Percentiles rank a stretch among this genome's conserved stretches.
Evolutionary conservation across 441 rosid species (phyloP).

Genomic region (Euphorbia corollata): DNA sequence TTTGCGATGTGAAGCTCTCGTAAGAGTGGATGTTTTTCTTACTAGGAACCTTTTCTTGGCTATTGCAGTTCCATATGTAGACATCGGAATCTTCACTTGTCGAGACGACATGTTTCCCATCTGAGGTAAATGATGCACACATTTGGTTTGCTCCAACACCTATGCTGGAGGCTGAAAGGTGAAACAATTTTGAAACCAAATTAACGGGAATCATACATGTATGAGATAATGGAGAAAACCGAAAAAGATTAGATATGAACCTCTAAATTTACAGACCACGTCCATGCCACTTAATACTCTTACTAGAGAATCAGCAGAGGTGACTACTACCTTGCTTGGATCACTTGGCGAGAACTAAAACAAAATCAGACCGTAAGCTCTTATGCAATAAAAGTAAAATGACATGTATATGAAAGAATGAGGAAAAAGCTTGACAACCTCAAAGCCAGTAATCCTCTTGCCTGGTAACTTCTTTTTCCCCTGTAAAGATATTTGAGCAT

Average conservation of each 20-base stretch:
- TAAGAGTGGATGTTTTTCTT: slow-evolving; percentile 43
- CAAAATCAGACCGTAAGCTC: slow-evolving; percentile 17
- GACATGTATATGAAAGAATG: slow-evolving; percentile 12
- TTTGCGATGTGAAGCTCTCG: slow-evolving; percentile 56
- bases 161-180: slow-evolving; percentile 34
- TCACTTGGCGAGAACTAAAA: slow-evolving; percentile 66
- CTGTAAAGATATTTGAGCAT: slow-evolving; percentile 55
- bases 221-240: background rate
- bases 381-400: slow-evolving; percentile 1
- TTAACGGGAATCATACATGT: background rate
- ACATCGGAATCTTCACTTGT: slow-evolving; percentile 69
- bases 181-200: background rate
- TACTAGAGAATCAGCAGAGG: slow-evolving; percentile 83
- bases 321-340: slow-evolving; percentile 70
- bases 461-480: slow-evolving; percentile 68
- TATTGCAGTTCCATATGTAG: slow-evolving; percentile 60
- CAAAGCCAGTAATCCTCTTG: slow-evolving; percentile 74
- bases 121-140: slow-evolving; percentile 61
- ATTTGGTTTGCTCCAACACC: slow-evolving; percentile 56
- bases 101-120: slow-evolving; percentile 74
- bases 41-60: slow-evolving; percentile 28
- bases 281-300: slow-evolving; percentile 61
- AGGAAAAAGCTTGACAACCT: slow-evolving; percentile 38
- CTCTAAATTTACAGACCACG: slow-evolving; percentile 69
- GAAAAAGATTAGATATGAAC: slow-evolving; percentile 31